Evolutionary conservation across 2,329 filamentous ascomycete genomes (phyloP), one percentile per base, ranked within the genome.

Genomic region (Fusarium euwallaceae): DNA sequence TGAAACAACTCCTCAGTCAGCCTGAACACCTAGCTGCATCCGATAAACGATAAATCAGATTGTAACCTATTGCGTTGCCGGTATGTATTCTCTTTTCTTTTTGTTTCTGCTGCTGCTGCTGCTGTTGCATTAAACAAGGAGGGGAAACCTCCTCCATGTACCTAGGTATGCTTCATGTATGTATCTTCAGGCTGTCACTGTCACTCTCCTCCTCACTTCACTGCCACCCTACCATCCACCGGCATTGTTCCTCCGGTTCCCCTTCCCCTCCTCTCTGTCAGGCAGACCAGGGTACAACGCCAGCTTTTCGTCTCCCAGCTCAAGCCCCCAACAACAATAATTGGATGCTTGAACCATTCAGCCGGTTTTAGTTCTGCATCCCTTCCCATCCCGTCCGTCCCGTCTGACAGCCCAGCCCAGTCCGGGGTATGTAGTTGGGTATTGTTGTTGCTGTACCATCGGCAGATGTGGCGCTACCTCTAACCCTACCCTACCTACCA

Each of bases 301-400:
- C 48, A 53, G 24, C 24, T 53, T 53, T 17, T 53, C 20, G 48
- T 53, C 48, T 51, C 14, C 16, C 48, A 53, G 24, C 48, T 48
- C 43, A 48, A 48, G 43, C 43, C 43, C 39, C 24, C 27, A 29
- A 8, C 48, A 53, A 8, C 48, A 12, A 12, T 12, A 53, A 53
- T 53, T 53, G 48, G 48, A 53, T 53, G 48, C 17, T 53, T 29
- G 48, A 53, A 53, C 48, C 48, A 53, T 53, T 53, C 48, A 53
- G 48, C 48, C 48, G 48, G 48, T 53, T 53, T 53, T 53, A 32
- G 48, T 53, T 53, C 45, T 51, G 45, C 45, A 51, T 51, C 45
- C 24, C 7, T 27, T 29, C 16, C 24, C 48, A 53, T 53, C 48
- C 48, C 48, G 48, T n/a, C 48, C 27, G 24, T 53, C 24, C 48